Evolutionary conservation across 179 eudicot genomes (phyloP), one percentile per base, ranked within the genome.

Genomic region (Corrigiola litoralis): DNA sequence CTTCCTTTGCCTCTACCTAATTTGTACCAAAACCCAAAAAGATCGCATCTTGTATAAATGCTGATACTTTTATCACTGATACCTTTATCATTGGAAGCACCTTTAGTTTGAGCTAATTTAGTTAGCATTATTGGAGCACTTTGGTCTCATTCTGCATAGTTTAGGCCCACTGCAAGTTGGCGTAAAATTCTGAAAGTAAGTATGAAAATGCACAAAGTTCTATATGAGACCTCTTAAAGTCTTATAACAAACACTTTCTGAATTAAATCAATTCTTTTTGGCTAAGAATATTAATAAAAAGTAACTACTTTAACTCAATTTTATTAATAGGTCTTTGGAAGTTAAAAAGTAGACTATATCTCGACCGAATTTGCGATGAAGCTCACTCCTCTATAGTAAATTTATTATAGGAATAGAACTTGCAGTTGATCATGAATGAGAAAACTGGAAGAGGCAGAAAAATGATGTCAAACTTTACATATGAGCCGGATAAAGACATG

Each of bases 131-230:
- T 7, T 58, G 63, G 63, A 38, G 31, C 63, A 58, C 4, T 58
- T 58, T 38, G 33, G 63, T 33, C 31, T 58, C 27, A 58, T 38
- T 58, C n/a, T 21, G 47, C 33, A 25, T 46, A 57, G 62, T 17
- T 42, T 60, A 60, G 38, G 25, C 36, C 65, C 65, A 61, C 65
- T 14, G 1, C 65, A 44, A 61, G 4, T 61, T 61, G 65, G 17
- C 27, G 63, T 25, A 16, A 25, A 58, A 58, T 11, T 58, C 63
- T 48, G 40, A 38, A 51, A 9, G 1, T 0, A 37, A 38, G 8
- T 29, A 14, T 40, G 4, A 2, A 41, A 7, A 40, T 42, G 13
- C n/a, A n/a, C n/a, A n/a, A n/a, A n/a, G n/a, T n/a, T n/a, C n/a
- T n/a, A n/a, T n/a, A n/a, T n/a, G n/a, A n/a, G n/a, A n/a, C n/a